Evolutionary conservation across 169 alveolate species (phyloP).

Genomic region (Miamiensis avidus): DNA sequence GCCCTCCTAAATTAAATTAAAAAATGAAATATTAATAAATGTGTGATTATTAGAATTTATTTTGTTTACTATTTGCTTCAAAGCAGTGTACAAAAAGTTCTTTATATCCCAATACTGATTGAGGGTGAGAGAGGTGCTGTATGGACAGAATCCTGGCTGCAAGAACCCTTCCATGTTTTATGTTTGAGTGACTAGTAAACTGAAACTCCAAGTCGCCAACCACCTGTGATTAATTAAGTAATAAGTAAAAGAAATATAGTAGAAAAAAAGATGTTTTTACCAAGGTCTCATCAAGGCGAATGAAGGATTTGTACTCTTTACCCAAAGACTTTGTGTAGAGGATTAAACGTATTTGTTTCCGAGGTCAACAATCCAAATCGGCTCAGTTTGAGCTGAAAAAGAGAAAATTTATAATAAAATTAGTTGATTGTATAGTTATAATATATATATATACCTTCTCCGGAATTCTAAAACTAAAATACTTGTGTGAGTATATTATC

Average conservation of each 20-base stretch:
- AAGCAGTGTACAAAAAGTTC: background rate
- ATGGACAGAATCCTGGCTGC: background rate
- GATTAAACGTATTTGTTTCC: background rate
- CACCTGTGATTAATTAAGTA: no score
- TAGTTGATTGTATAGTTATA: no score
- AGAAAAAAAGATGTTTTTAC: no score
- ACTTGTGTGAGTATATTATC: background rate
- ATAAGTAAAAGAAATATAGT: no score
- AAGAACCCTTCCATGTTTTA: background rate
- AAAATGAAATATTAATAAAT: no score
- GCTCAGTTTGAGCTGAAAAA: background rate
- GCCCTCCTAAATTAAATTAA: no score
- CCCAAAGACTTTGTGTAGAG: background rate
- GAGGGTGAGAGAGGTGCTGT: background rate
- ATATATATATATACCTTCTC: background rate
- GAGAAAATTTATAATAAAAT: no score
- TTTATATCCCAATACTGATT: background rate
- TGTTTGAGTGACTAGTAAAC: background rate
- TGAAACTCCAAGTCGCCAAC: background rate
- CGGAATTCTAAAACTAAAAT: background rate
- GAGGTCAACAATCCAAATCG: background rate
- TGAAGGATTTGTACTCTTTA: background rate
- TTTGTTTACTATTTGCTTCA: no score
- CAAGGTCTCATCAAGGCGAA: background rate
- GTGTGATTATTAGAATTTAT: no score